phyloP scores from a whole-genome alignment of 2,329 filamentous ascomycete genomes.

The Lasiodiplodia theobromae region DNA sequence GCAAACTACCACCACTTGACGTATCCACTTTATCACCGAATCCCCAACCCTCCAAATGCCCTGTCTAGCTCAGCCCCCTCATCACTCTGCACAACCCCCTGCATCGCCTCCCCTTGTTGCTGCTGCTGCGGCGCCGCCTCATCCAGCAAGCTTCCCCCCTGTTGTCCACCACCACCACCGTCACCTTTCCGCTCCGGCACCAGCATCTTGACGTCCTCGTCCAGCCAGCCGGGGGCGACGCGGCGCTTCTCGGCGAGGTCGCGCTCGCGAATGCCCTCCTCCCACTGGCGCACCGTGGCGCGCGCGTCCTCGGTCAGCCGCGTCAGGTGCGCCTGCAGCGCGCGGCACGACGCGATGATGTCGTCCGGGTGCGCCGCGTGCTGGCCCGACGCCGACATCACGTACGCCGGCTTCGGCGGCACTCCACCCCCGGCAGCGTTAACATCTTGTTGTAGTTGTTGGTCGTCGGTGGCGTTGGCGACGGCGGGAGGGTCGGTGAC shows the following conservation, averaged over 20 bases:
- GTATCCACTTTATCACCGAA: constrained; percentile 44
- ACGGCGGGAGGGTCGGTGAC: constrained; percentile 59
- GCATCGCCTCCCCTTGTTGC: constrained; percentile 39
- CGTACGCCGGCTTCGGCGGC: constrained; percentile 60
- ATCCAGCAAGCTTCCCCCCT: constrained; percentile 14
- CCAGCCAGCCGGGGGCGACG: constrained; percentile 81
- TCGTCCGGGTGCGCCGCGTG: constrained; percentile 87
- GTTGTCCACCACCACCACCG: constrained; percentile 11
- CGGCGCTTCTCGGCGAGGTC: constrained; percentile 81
- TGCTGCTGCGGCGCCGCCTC: constrained; percentile 30
- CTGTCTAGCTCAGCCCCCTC: constrained; percentile 65
- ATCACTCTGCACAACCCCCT: constrained; percentile 46
- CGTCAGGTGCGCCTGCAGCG: constrained; percentile 77
- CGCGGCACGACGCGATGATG: constrained; percentile 81
- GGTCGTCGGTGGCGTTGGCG: constrained; percentile 65
- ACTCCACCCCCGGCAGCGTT: neutral
- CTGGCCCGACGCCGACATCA: constrained; percentile 72
- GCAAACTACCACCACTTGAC: neutral
- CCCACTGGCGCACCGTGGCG: constrained; percentile 71
- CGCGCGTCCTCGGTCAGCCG: constrained; percentile 73
- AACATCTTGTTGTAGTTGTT: constrained; percentile 30
- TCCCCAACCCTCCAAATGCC: constrained; percentile 74
- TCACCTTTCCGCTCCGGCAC: constrained; percentile 65
- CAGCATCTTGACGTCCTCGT: constrained; percentile 69
- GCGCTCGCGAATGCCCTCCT: constrained; percentile 68